These are phyloP conservation scores for Ormosia semicastrata DNA, from an alignment of 306 rosid species.

Conservation along the genomic window DNA sequence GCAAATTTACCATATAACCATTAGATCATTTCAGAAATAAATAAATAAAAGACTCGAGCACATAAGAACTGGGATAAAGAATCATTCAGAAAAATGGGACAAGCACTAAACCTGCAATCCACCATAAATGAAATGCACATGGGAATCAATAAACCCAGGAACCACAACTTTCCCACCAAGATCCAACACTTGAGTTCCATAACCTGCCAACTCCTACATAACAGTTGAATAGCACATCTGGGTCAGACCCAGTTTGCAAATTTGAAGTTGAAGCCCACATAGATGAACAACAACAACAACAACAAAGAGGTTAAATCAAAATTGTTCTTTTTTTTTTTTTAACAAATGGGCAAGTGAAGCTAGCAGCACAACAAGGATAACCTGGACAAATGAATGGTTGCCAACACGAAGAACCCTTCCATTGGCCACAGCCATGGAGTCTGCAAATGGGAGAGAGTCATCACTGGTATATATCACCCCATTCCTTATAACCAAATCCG, in stretches of 20 bases:
- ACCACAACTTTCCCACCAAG: constrained; percentile 76
- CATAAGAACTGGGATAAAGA: background rate
- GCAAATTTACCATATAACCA: background rate
- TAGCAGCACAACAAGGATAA: background rate
- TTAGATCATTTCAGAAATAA: background rate
- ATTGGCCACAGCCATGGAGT: constrained; percentile 67
- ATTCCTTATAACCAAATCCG: constrained; percentile 64
- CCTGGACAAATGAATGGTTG: constrained; percentile 63
- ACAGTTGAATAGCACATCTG: background rate
- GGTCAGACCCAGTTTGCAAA: constrained; percentile 1
- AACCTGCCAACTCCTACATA: constrained; percentile 64
- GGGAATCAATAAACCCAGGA: constrained; percentile 91
- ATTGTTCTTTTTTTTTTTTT: too few species aligned
- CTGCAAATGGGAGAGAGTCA: constrained; percentile 70
- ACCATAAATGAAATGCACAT: constrained; percentile 65
- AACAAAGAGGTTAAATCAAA: background rate
- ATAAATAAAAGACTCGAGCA: background rate
- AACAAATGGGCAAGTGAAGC: background rate
- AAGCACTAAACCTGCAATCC: constrained; percentile 67
- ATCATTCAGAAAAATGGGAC: background rate
- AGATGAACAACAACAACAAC: background rate
- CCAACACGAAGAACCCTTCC: constrained; percentile 75
- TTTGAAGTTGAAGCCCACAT: constrained; percentile 1
- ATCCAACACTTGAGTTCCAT: constrained; percentile 61
- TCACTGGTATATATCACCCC: constrained; percentile 69